Evolutionary conservation across 2,329 filamentous ascomycete genomes (phyloP).

Genomic region (Periconia sp.): DNA sequence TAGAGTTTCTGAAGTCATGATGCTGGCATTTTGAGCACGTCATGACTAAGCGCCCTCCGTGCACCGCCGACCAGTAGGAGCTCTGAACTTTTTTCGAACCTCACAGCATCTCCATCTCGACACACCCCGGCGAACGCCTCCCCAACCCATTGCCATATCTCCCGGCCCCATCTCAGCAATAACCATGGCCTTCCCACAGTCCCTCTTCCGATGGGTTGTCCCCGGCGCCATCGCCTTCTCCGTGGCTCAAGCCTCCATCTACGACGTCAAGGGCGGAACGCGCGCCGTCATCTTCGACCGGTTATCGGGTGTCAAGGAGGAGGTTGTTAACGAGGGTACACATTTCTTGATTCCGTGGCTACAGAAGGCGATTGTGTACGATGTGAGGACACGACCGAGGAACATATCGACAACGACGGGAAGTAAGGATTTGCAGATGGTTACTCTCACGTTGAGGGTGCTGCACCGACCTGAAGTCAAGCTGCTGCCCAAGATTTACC

Average conservation of each 20-base stretch:
- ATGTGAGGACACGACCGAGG: conserved; percentile 94
- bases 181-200: conserved; percentile 36
- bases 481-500: conserved; percentile 95
- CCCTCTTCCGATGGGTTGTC: conserved; percentile 60
- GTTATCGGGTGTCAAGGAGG: conserved; percentile 86
- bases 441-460: conserved; percentile 94
- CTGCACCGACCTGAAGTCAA: conserved; percentile 92
- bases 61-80: not conserved
- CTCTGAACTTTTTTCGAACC: not conserved
- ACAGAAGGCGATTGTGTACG: conserved; percentile 91
- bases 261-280: conserved; percentile 94
- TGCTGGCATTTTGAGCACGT: not conserved
- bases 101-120: not conserved
- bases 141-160: not conserved
- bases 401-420: conserved; percentile 98
- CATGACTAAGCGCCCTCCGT: not conserved
- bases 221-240: conserved; percentile 70
- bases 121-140: not conserved
- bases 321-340: conserved; percentile 91
- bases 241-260: conserved; percentile 77
- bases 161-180: not conserved
- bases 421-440: conserved; percentile 99
- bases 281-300: conserved; percentile 98
- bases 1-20: not conserved
- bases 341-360: conserved; percentile 97